Percentiles rank a stretch among this genome's conserved stretches.
These are phyloP conservation scores for Aspergillus indologenus DNA, from an alignment of 495 filamentous ascomycete genomes.

Conservation along the genomic window DNA sequence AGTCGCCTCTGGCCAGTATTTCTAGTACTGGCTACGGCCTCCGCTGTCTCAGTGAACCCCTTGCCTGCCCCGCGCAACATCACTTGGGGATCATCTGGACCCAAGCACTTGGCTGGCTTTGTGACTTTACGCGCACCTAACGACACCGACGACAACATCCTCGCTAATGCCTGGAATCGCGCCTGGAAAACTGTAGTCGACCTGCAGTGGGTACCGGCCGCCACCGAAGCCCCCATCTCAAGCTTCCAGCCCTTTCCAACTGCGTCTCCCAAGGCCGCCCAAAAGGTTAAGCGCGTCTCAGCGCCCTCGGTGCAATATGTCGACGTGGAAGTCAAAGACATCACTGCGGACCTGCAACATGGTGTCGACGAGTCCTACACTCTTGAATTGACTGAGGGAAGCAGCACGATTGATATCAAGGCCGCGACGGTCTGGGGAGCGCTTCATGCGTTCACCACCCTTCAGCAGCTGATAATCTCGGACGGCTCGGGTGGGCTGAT, in stretches of 20 bases:
- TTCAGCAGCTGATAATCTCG: slow-evolving; percentile 52
- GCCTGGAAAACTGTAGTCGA: slow-evolving; percentile 42
- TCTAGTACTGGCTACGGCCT: slow-evolving; percentile 25
- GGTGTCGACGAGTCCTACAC: slow-evolving; percentile 59
- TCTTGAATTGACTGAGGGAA: slow-evolving; percentile 37
- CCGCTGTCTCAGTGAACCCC: slow-evolving; percentile 51
- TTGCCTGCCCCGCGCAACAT: slow-evolving; percentile 53
- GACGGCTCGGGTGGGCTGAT: slow-evolving; percentile 43
- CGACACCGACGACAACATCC: slow-evolving; percentile 27
- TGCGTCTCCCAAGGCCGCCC: slow-evolving; percentile 20
- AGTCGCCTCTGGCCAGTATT: slow-evolving; percentile 25
- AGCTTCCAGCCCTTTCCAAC: slow-evolving; percentile 48
- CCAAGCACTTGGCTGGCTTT: slow-evolving; percentile 32
- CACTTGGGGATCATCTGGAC: slow-evolving; percentile 51
- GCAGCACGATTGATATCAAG: slow-evolving; percentile 40
- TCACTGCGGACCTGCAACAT: slow-evolving; percentile 45
- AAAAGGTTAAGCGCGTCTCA: slow-evolving; percentile 35
- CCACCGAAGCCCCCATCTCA: slow-evolving; percentile 47
- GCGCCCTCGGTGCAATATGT: slow-evolving; percentile 25
- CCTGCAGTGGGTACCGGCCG: slow-evolving; percentile 52
- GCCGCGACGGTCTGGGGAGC: slow-evolving; percentile 52
- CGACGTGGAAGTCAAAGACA: slow-evolving; percentile 41
- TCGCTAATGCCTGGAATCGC: slow-evolving; percentile 46
- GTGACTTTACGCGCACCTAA: slow-evolving; percentile 23
- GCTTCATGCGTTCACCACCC: slow-evolving; percentile 59